A percentile compares a stretch with the other conserved stretches of the same genome.
Conservation (phyloP, 1,284 basidiomycete genomes). For the Boletus chippewaensis region DNA sequence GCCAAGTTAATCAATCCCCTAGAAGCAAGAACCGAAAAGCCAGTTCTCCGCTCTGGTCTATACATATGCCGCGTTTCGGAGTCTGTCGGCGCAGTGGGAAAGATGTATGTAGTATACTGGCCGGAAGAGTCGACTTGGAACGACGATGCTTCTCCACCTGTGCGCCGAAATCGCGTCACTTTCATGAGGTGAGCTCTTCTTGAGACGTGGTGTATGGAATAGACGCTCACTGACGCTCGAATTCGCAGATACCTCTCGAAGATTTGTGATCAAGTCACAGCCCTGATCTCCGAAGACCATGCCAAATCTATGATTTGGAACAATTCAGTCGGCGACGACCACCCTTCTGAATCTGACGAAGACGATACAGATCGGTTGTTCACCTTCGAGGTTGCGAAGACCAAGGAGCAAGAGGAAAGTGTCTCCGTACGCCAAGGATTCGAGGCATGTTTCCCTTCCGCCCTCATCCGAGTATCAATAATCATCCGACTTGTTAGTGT, state of each 20-base stretch:
- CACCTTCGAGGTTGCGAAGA: conserved; percentile 51
- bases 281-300: conserved; percentile 44
- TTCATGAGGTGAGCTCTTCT: conserved; percentile 46
- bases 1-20: conserved; percentile 11
- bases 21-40: conserved; percentile 16
- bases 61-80: conserved; percentile 34
- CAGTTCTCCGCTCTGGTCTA: conserved; percentile 43
- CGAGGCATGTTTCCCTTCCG: conserved; percentile 24
- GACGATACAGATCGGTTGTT: conserved; percentile 45
- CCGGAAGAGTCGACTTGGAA: conserved; percentile 57
- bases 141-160: conserved; percentile 41
- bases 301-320: conserved; percentile 40
- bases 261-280: conserved; percentile 45
- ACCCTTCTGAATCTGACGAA: conserved; percentile 28
- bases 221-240: neutral
- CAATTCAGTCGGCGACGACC: conserved; percentile 28
- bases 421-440: conserved; percentile 40
- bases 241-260: conserved; percentile 47
- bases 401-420: conserved; percentile 51
- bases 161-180: conserved; percentile 47
- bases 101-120: conserved; percentile 51
- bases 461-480: neutral
- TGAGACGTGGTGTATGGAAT: neutral
- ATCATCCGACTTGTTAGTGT: conserved; percentile 13
- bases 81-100: conserved; percentile 11